Conservation (phyloP, 345 rosid species). For the Gossypium rotundifolium region DNA sequence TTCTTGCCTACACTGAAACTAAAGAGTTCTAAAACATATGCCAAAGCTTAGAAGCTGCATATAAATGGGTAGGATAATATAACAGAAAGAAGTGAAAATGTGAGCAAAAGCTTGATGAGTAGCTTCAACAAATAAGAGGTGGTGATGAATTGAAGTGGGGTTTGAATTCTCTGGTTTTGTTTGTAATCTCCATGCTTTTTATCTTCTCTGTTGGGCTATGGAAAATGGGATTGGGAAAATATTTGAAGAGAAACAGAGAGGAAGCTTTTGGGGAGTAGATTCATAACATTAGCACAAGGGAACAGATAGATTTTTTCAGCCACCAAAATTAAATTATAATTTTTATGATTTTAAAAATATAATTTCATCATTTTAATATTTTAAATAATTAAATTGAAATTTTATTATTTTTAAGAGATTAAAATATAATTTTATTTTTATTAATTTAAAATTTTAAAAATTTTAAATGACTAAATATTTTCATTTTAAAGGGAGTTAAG, state of each 20-base stretch:
- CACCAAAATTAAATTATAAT: no score
- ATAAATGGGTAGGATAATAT: slow-evolving; percentile 26
- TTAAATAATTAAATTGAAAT: no score
- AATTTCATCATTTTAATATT: no score
- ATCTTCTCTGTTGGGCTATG: background rate
- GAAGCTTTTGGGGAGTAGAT: background rate
- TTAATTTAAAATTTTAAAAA: no score
- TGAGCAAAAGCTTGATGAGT: slow-evolving; percentile 24
- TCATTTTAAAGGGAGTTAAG: fast-evolving
- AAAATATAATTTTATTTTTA: no score
- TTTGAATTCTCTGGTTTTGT: background rate
- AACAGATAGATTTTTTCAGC: no score
- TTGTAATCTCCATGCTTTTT: slow-evolving; percentile 10
- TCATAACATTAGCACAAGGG: no score
- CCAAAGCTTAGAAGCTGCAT: slow-evolving; percentile 17
- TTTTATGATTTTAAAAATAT: no score
- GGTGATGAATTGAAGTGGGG: background rate
- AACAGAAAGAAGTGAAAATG: slow-evolving; percentile 33
- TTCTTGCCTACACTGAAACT: slow-evolving; percentile 36
- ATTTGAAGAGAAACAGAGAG: background rate
- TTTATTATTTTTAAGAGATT: fast-evolving
- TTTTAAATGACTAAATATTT: fast-evolving
- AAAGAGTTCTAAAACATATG: slow-evolving; percentile 15
- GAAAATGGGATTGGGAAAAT: background rate
- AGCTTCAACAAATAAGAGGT: background rate